Conservation (phyloP, 2,329 filamentous ascomycete genomes). For the Fusarium verrucosum region DNA sequence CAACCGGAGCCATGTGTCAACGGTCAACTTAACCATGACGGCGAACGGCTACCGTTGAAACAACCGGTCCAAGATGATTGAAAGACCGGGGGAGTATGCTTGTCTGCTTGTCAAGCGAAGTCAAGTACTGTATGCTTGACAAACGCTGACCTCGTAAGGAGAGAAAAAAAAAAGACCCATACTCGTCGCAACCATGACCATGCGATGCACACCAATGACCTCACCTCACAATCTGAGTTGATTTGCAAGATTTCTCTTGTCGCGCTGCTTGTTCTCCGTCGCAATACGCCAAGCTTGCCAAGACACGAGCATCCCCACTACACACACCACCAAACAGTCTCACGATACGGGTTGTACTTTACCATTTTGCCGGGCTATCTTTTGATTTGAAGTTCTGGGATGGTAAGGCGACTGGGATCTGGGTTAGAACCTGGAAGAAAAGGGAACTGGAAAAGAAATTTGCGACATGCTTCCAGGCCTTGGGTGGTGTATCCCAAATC, state of each 20-base stretch:
- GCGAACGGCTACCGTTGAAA: conserved; percentile 27
- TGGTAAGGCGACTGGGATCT: conserved; percentile 22
- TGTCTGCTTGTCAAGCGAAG: background rate
- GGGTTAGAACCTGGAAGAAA: conserved; percentile 19
- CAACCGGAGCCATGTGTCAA: conserved; percentile 16
- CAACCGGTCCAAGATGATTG: conserved; percentile 16
- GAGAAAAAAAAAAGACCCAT: conserved; percentile 6
- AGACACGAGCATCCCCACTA: conserved; percentile 37
- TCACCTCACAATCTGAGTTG: conserved; percentile 35
- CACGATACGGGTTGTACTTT: conserved; percentile 8
- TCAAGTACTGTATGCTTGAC: conserved; percentile 1
- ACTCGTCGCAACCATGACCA: conserved; percentile 19
- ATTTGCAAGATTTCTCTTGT: conserved; percentile 24
- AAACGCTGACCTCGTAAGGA: conserved; percentile 8
- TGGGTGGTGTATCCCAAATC: background rate
- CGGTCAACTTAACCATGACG: background rate
- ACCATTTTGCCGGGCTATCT: conserved; percentile 11
- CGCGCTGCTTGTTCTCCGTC: conserved; percentile 4
- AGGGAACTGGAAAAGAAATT: background rate
- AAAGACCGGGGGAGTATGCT: conserved; percentile 18
- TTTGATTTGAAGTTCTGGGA: background rate
- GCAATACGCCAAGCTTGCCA: conserved; percentile 33
- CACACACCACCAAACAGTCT: conserved; percentile 38
- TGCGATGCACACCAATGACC: conserved; percentile 39
- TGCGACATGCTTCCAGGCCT: background rate